Conservation (phyloP, 768 basidiomycete species). For the Asterophora lycoperdoides region DNA sequence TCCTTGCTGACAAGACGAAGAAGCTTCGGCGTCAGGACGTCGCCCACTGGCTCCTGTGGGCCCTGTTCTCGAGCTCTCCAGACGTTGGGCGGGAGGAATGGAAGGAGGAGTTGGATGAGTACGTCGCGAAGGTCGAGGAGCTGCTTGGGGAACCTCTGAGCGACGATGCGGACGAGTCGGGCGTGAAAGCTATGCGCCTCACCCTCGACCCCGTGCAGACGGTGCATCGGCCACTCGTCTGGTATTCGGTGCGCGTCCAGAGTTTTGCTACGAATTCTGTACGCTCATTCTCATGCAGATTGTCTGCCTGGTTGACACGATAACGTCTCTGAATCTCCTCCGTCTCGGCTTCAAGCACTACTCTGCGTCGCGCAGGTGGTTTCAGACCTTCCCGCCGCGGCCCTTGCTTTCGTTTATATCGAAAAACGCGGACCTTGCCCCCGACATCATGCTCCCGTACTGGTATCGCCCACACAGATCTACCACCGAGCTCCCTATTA, state of each 20-base stretch:
- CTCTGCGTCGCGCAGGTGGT: constrained; percentile 29
- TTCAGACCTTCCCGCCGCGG: constrained; percentile 51
- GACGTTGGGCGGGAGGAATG: neutral
- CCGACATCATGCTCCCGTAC: constrained; percentile 29
- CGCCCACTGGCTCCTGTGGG: constrained; percentile 1
- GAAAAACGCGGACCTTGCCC: constrained; percentile 32
- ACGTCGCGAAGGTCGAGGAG: neutral
- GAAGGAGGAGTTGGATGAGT: neutral
- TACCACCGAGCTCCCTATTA: constrained; percentile 41
- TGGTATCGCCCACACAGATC: constrained; percentile 46
- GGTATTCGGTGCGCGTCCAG: constrained; percentile 50
- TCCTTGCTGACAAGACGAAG: constrained; percentile 32
- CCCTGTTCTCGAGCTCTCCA: neutral
- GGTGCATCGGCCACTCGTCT: constrained; percentile 56
- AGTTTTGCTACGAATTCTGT: neutral
- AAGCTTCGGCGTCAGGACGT: constrained; percentile 3
- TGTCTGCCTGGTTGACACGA: constrained; percentile 45
- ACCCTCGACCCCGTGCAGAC: constrained; percentile 55
- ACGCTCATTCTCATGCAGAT: constrained; percentile 33
- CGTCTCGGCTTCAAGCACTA: constrained; percentile 53
- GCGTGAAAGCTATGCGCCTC: constrained; percentile 40
- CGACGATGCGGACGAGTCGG: neutral
- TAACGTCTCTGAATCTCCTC: constrained; percentile 36
- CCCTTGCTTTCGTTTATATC: constrained; percentile 42
- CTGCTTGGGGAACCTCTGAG: neutral